Evolutionary conservation across 2,329 filamentous ascomycete genomes (phyloP), one percentile per base, ranked within the genome.

Genomic region (Arachnomyces sp.): DNA sequence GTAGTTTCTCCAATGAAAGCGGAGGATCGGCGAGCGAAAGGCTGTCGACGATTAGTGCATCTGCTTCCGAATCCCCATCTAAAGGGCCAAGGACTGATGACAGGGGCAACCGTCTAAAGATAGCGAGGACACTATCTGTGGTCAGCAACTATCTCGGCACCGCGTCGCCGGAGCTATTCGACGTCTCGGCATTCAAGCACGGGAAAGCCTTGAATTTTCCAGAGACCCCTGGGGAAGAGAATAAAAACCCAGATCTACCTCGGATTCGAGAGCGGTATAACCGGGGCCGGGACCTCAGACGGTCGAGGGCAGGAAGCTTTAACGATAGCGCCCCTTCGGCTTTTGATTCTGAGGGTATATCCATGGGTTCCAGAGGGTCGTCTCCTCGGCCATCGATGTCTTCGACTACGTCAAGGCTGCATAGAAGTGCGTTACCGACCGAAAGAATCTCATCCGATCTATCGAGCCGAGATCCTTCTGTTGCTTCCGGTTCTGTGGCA

Each of bases 151-250:
- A 67, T 11, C 48, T 79, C 1, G 68, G 70, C 2, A 68, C 66
- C 0, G 66, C 72, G 20, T 63, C 67, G 0, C 60, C 66, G 2
- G 61, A 71, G n/a, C 64, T 61, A 6, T 68, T 70, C 40, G 68
- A 77, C 39, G 64, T 71, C 20, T 66, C 65, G 0, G 65, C 65
- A 1, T 77, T 76, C 48, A 65, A 65, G 35, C 57, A 56, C 3
- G 66, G 70, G 13, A 60, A 59, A 32, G 68, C 71, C 3, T 53
- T 57, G n/a, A 61, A 65, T n/a, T 81, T 70, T 35, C 77, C 77
- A 0, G 66, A 71, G 39, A 61, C 76, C 0, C 77, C 77, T 0
- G 77, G 74, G 2, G 76, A 80, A 46, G 49, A 45, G 1, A 44
- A 57, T 2, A 65, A 72, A 20, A 76, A 76, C 34, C 51, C 48